These are phyloP conservation scores for Trichocladium antarcticum DNA, from an alignment of 495 filamentous ascomycete genomes.

Conservation along the genomic window DNA sequence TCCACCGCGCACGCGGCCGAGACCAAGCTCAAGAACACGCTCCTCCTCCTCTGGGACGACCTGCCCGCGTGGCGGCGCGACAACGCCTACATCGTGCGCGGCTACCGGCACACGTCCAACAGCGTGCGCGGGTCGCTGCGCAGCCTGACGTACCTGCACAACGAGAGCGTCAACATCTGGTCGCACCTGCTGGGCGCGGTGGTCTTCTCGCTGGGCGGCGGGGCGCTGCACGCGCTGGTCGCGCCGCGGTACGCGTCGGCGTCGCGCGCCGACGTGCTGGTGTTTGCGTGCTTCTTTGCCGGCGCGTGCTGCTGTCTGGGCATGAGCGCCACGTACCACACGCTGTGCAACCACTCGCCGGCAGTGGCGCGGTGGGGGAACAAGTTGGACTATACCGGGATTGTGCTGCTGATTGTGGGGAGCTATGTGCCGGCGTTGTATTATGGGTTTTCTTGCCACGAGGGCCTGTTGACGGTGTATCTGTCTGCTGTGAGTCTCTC, in stretches of 20 bases:
- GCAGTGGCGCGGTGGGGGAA: constrained; percentile 39
- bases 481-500: constrained; percentile 60
- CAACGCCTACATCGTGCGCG: constrained; percentile 34
- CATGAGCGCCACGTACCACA: constrained; percentile 65
- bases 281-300: constrained; percentile 67
- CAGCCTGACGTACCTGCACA: constrained; percentile 45
- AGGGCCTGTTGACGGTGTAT: constrained; percentile 52
- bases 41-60: constrained; percentile 34
- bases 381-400: constrained; percentile 80
- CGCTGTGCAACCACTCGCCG: constrained; percentile 34
- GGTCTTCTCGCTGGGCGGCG: constrained; percentile 31
- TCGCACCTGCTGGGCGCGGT: constrained; percentile 64
- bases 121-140: constrained; percentile 27
- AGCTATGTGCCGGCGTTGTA: constrained; percentile 78
- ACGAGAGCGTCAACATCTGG: constrained; percentile 93
- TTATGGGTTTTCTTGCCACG: constrained; percentile 70
- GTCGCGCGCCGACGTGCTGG: constrained; percentile 51
- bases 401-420: constrained; percentile 78
- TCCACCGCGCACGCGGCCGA: constrained; percentile 18
- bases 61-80: constrained; percentile 37
- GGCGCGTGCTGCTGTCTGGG: constrained; percentile 68
- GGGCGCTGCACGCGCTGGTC: constrained; percentile 31
- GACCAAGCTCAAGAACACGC: constrained; percentile 17
- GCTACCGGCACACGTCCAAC: constrained; percentile 34
- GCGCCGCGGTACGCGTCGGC: constrained; percentile 58